Evolutionary conservation across 1,139 yeast genomes (phyloP).

Genomic region (Hemisphaericaspora lyxosophila): DNA sequence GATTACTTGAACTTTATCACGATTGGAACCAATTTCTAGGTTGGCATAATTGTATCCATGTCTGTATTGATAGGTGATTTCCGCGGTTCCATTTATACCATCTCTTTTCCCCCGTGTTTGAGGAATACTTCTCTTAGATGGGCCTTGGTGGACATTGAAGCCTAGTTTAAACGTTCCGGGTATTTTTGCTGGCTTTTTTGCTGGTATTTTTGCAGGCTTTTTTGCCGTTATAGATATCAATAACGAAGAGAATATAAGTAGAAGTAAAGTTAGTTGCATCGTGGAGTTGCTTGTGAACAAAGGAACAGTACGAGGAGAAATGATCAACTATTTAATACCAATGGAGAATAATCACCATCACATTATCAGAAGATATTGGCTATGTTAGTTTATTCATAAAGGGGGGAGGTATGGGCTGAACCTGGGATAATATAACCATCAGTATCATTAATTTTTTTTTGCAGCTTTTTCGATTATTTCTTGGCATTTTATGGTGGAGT

Average conservation of each 20-base stretch:
- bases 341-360: no score
- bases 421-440: no score
- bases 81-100: slow-evolving; percentile 30
- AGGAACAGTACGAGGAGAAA: no score
- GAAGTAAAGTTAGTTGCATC: background rate
- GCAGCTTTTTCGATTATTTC: no score
- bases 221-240: background rate
- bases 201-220: slow-evolving; percentile 8
- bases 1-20: slow-evolving; percentile 31
- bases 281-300: no score
- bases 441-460: no score
- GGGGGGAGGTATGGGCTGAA: no score
- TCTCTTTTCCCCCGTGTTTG: slow-evolving; percentile 32
- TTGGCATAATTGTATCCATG: slow-evolving; percentile 50
- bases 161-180: slow-evolving; percentile 21
- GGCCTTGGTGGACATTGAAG: slow-evolving; percentile 30
- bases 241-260: background rate
- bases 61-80: slow-evolving; percentile 43
- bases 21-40: slow-evolving; percentile 35
- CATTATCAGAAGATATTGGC: no score
- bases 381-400: no score
- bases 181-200: no score
- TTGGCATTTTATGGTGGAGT: no score
- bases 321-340: no score
- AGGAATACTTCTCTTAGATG: slow-evolving; percentile 18